Evolutionary conservation across 129 eudicot genomes (phyloP), one percentile per base, ranked within the genome.

Genomic region (Flaveria bidentis): DNA sequence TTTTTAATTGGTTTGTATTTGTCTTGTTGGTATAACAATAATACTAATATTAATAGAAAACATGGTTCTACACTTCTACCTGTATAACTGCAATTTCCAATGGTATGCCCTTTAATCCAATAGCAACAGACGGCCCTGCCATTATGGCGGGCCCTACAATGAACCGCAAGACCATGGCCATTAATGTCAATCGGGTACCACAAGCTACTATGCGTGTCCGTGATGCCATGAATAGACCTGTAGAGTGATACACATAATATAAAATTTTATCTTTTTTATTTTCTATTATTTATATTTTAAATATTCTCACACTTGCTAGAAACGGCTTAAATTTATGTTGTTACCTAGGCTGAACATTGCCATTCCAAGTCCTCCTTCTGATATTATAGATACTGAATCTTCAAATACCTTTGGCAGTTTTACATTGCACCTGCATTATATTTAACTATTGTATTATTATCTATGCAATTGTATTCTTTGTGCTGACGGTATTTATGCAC

Each of bases 351-450:
- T 92, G 88, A 89, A 92, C 97, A 92, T 92, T 75, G 97, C 91
- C 97, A 92, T 92, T 77, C 97, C 97, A 9, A 92, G 91, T 64
- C 97, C 96, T 75, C 96, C 97, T 75, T 87, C 91, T 14, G 97
- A 58, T 69, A 92, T 60, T 75, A 89, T 86, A 71, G 87, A 72
- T 73, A 92, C 62, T 11, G 97, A 92, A 60, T 79, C 53, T 47
- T 85, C 91, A 56, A 90, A 82, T 15, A 89, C 81, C 70, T 83
- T 86, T 58, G 97, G 97, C 76, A 92, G 68, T 67, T 89, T 75
- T 62, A 89, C 79, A 68, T 71, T 81, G 80, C 81, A 89, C 97
- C 97, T 92, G 81, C 75, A 80, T 30, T 52, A 13, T 14, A 46
- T 44, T 26, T 81, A 65, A 74, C 56, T 69, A 50, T 17, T 71